These are phyloP conservation scores for Leptographium galeiforme DNA, from an alignment of 2,329 filamentous ascomycete species.

Conservation along the genomic window DNA sequence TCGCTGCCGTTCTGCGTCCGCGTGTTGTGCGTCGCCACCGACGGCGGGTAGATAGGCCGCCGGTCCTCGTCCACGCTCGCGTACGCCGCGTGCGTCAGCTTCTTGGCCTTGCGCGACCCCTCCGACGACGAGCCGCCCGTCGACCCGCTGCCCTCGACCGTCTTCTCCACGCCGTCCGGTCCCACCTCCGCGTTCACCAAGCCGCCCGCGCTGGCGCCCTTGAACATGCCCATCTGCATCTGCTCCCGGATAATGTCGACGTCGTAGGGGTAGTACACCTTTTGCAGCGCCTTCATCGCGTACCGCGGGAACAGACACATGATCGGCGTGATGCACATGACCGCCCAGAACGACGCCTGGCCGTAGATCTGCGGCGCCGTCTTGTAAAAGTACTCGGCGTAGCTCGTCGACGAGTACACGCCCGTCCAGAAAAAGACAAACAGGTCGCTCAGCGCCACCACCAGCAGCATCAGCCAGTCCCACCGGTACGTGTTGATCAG, in stretches of 20 bases:
- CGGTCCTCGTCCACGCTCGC: conserved; percentile 71
- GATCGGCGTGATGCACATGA: conserved; percentile 63
- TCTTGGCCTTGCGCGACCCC: conserved; percentile 37
- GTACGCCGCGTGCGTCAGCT: conserved; percentile 36
- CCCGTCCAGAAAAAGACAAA: conserved; percentile 95
- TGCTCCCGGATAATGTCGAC: conserved; percentile 95
- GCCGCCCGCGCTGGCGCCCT: conserved; percentile 38
- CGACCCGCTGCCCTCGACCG: conserved; percentile 28
- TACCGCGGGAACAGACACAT: conserved; percentile 83
- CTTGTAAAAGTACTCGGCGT: conserved; percentile 52
- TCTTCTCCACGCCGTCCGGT: conserved; percentile 22
- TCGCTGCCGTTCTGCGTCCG: conserved; percentile 87
- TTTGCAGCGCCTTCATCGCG: conserved; percentile 73
- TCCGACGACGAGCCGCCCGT: conserved; percentile 35
- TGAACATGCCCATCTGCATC: conserved; percentile 69
- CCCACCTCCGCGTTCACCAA: conserved; percentile 11
- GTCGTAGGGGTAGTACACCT: conserved; percentile 85
- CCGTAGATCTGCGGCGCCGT: conserved; percentile 68
- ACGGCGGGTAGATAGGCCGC: conserved; percentile 86
- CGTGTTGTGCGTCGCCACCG: conserved; percentile 69
- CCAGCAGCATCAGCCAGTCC: conserved; percentile 89
- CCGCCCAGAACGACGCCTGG: conserved; percentile 75
- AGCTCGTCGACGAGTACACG: conserved; percentile 51
- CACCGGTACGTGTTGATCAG: conserved; percentile 93
- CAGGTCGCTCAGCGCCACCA: conserved; percentile 69